These are phyloP conservation scores for Fragosphaeria purpurea DNA, from an alignment of 2,329 filamentous ascomycete genomes.

Conservation along the genomic window DNA sequence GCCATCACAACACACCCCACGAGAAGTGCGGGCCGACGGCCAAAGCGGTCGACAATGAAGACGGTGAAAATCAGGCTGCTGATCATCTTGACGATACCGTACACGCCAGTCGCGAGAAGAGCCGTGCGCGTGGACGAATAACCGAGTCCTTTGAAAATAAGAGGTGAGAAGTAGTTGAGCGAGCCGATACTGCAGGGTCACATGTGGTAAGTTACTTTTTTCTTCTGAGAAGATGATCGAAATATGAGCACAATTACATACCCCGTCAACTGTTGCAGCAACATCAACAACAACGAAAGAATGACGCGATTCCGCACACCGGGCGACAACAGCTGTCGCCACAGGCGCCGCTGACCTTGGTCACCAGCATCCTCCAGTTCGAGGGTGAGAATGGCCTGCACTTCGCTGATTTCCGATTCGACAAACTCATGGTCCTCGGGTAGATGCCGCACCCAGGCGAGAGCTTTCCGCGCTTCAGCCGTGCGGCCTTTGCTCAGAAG, in stretches of 20 bases:
- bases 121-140: conserved; percentile 45
- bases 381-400: conserved; percentile 17
- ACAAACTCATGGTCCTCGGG: conserved; percentile 17
- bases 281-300: conserved; percentile 1
- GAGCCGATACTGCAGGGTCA: conserved; percentile 42
- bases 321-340: conserved; percentile 18
- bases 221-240: no score
- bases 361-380: conserved; percentile 5
- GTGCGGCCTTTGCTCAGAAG: conserved; percentile 30
- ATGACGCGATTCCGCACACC: conserved; percentile 3
- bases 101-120: conserved; percentile 52
- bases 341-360: conserved; percentile 1
- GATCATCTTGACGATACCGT: conserved; percentile 12
- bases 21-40: conserved; percentile 15
- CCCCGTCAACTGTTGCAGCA: conserved; percentile 58
- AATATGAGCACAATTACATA: no score
- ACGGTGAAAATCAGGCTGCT: conserved; percentile 12
- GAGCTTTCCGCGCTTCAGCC: conserved; percentile 28
- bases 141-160: conserved; percentile 56
- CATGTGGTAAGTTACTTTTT: no score
- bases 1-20: conserved; percentile 15
- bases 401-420: conserved; percentile 38
- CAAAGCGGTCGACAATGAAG: conserved; percentile 17
- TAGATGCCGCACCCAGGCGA: conserved; percentile 29
- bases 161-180: conserved; percentile 54